phyloP scores from a whole-genome alignment of 2,329 filamentous ascomycete species.

The Phialophora verrucosa region DNA sequence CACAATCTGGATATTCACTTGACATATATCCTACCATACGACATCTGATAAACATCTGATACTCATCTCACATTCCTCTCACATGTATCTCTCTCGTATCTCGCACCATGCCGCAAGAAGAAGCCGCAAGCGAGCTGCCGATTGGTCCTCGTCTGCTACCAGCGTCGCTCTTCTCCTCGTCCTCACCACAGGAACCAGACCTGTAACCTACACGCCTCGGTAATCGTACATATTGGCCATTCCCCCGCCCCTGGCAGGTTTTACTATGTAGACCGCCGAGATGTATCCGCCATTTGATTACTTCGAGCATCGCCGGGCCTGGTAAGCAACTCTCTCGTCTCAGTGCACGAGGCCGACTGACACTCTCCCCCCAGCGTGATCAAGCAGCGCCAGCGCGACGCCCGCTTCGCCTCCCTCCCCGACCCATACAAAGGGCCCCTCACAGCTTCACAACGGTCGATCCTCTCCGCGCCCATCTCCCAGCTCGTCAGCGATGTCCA shows the following conservation, averaged over 20 bases:
- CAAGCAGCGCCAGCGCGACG: conserved; percentile 77
- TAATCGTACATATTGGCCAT: conserved; percentile 2
- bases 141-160: neutral
- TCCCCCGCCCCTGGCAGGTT: neutral
- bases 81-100: neutral
- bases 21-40: too few species aligned
- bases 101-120: neutral
- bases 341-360: neutral
- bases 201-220: neutral
- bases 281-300: conserved; percentile 67
- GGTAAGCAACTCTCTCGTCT: conserved; percentile 57
- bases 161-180: neutral
- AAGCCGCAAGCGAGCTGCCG: neutral
- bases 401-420: conserved; percentile 71
- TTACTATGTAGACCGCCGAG: conserved; percentile 27
- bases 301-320: conserved; percentile 72
- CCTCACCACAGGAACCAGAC: neutral
- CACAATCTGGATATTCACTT: too few species aligned
- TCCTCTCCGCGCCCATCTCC: conserved; percentile 75
- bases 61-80: neutral
- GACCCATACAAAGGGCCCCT: conserved; percentile 70
- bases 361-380: conserved; percentile 61
- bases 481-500: conserved; percentile 80
- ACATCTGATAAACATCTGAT: neutral
- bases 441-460: conserved; percentile 66